Percentiles rank a stretch among this genome's conserved stretches.
Evolutionary conservation across 2,329 filamentous ascomycete species (phyloP).

Genomic region (Myrmaecium sp.): DNA sequence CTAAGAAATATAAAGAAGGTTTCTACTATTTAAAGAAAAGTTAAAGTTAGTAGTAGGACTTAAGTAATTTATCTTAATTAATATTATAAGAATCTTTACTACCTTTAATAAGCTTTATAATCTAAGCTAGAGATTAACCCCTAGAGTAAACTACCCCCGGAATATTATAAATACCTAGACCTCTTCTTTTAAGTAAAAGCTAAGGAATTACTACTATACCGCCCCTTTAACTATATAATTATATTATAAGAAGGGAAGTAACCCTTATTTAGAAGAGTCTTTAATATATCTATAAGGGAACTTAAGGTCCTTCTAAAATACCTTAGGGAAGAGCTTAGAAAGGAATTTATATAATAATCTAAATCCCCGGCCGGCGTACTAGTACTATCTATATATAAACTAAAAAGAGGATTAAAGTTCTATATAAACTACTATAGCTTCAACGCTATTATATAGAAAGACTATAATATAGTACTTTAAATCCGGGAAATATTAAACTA

Average conservation of each 20-base stretch:
- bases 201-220: too few species aligned
- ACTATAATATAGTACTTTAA: not conserved
- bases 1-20: too few species aligned
- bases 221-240: slow-evolving; percentile 1
- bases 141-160: too few species aligned
- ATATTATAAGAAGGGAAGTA: not conserved
- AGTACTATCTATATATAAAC: not conserved
- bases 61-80: too few species aligned
- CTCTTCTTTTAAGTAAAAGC: too few species aligned
- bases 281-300: not conserved
- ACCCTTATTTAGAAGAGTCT: not conserved
- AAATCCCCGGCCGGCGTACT: not conserved
- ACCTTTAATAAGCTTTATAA: too few species aligned
- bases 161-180: too few species aligned
- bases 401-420: not conserved
- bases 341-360: not conserved
- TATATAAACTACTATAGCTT: not conserved
- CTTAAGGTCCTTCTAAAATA: not conserved
- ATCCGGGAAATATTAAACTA: not conserved
- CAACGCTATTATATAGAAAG: slow-evolving; percentile 1
- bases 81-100: too few species aligned
- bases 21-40: too few species aligned
- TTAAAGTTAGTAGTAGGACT: too few species aligned
- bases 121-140: too few species aligned
- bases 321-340: not conserved